phyloP scores from a whole-genome alignment of 1,139 yeast species.

The Zygosaccharomyces sapae region DNA sequence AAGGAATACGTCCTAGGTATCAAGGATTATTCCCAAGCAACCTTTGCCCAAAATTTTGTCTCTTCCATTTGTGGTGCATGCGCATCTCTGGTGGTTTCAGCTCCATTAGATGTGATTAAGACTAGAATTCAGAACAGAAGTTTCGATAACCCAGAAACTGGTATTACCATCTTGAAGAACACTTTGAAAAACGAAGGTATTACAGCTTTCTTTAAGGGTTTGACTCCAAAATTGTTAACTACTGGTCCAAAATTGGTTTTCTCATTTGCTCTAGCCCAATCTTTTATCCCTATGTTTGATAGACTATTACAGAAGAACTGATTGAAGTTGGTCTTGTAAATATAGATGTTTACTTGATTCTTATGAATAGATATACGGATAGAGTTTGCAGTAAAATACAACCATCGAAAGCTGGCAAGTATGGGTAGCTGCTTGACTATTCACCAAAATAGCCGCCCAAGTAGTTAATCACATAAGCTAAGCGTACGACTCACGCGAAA shows the following conservation, averaged over 20 bases:
- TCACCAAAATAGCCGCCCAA: background rate
- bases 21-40: slow-evolving; percentile 80
- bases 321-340: background rate
- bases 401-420: no score
- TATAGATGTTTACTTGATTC: background rate
- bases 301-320: slow-evolving; percentile 43
- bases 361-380: background rate
- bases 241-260: slow-evolving; percentile 98
- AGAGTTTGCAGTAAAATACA: no score
- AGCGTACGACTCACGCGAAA: background rate
- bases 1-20: slow-evolving; percentile 90
- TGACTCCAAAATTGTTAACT: slow-evolving; percentile 91
- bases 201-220: slow-evolving; percentile 91
- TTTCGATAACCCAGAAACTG: slow-evolving; percentile 93
- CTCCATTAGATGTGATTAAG: slow-evolving; percentile 96
- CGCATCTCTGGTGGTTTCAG: slow-evolving; percentile 92
- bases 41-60: slow-evolving; percentile 92
- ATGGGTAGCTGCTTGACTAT: background rate
- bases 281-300: slow-evolving; percentile 94
- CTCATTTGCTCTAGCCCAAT: slow-evolving; percentile 93
- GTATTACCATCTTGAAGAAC: slow-evolving; percentile 85
- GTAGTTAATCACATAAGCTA: background rate
- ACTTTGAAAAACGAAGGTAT: slow-evolving; percentile 88
- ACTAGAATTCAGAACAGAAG: slow-evolving; percentile 96
- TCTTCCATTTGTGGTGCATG: slow-evolving; percentile 98